Base-by-base conservation (phyloP, 352 stramenopile species). In the Sclerospora graminicola region DNA sequence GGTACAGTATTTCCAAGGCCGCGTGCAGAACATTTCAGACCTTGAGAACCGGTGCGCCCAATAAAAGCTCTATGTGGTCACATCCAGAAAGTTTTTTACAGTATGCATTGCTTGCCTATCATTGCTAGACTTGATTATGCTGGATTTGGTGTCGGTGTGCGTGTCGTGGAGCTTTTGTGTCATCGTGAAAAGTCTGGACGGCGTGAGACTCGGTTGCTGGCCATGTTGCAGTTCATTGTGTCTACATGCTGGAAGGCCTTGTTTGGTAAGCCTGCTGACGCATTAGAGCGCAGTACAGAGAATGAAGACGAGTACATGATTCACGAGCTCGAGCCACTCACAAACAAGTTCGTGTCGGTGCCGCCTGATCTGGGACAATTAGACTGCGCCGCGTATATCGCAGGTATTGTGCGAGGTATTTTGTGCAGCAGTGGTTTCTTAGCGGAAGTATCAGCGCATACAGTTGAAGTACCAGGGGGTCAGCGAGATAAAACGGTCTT, bases 241-340 rank as follows among this genome's bases (percentile, higher is more conserved):
- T 96, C 87, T 0, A 89, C 76, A 8, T 93, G 88, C 46, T 98
- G 93, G 91, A 98, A 97, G 61, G 77, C 82, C 33, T 66, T 99
- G 11, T 99, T 98, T 61, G 93, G 93, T 35, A 98, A 98, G 60
- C 75, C 86, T 8, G 95, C 95, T 1, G 95, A 98, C 51, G 96
- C 89, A 9, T 73, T 99, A 18, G 94, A 99, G 69, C 74, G 90
- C 45, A 97, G 84, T 50, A 98, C 95, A 24, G 91, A 98, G 62
- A 97, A 98, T 61, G 89, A 96, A n/a, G 82, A 98, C 65, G 94
- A 98, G 81, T 99, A 96, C 69, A 98, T 98, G 92, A 98, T 98
- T 57, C 82, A 96, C 56, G 88, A 97, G 56, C 61, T 91, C 34
- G 84, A 95, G 48, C 89, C 89, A 16, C 63, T 97, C n/a, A 95